Percentiles rank a stretch among this genome's conserved stretches.
Evolutionary conservation across 2,329 filamentous ascomycete genomes (phyloP).

Genomic region (Fusarium torulosum): DNA sequence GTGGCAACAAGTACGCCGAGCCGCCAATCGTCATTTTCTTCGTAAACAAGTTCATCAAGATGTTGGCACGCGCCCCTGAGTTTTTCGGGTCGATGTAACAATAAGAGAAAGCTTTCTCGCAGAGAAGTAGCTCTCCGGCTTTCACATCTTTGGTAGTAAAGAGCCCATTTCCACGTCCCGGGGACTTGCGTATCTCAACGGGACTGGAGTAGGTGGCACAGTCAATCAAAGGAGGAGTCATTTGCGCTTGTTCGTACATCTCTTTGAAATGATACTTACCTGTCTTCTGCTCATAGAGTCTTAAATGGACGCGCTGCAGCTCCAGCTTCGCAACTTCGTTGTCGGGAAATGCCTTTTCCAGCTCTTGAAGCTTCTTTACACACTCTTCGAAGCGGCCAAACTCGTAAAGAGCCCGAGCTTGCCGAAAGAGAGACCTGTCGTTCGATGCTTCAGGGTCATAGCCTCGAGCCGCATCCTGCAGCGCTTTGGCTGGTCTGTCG

Average conservation of each 20-base stretch:
- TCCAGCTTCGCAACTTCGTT: neutral
- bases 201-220: constrained; percentile 2
- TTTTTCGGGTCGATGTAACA: neutral
- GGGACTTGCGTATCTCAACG: constrained; percentile 3
- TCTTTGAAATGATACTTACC: neutral
- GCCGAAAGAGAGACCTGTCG: constrained; percentile 61
- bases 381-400: constrained; percentile 56
- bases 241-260: constrained; percentile 5
- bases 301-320: neutral
- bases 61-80: neutral
- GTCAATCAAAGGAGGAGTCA: neutral
- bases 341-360: neutral
- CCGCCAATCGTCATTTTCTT: constrained; percentile 2
- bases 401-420: constrained; percentile 59
- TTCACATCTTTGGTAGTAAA: constrained; percentile 3
- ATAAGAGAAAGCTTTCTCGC: constrained; percentile 8
- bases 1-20: neutral
- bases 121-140: constrained; percentile 1
- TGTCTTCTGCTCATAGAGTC: neutral
- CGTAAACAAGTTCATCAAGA: constrained; percentile 9
- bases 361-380: neutral
- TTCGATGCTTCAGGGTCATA: constrained; percentile 30
- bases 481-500: constrained; percentile 47
- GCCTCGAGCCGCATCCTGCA: constrained; percentile 48
- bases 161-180: constrained; percentile 2